Conservation (phyloP, 768 basidiomycete species). For the Panaeolus papilionaceus region DNA sequence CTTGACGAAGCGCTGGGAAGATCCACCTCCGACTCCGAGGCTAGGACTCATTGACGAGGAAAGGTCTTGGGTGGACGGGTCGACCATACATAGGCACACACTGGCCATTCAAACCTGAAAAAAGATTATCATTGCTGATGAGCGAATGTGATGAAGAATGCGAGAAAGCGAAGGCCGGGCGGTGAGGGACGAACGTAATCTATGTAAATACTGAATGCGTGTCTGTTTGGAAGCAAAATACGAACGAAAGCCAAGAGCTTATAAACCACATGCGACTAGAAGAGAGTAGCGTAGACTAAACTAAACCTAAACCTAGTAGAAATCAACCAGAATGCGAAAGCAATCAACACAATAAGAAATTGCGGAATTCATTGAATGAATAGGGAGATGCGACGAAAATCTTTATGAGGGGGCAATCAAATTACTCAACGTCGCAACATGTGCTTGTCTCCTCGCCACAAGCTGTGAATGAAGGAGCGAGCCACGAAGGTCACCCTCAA, state of each 20-base stretch:
- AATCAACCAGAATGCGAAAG: background rate
- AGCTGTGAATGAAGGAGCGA: conserved; percentile 62
- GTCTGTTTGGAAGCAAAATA: background rate
- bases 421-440: conserved; percentile 51
- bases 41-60: too few species aligned
- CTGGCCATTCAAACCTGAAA: background rate
- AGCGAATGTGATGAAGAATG: background rate
- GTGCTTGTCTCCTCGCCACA: conserved; percentile 56
- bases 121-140: background rate
- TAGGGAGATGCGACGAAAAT: background rate
- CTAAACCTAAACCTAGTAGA: background rate
- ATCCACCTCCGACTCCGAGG: too few species aligned
- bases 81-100: too few species aligned
- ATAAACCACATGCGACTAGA: too few species aligned
- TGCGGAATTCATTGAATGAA: background rate
- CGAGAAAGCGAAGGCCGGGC: background rate
- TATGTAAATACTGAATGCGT: background rate
- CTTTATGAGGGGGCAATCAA: conserved; percentile 37
- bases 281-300: background rate
- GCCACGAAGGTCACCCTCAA: conserved; percentile 62
- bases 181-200: background rate
- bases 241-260: background rate
- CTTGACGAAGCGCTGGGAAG: too few species aligned
- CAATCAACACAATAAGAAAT: background rate
- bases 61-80: too few species aligned